Evolutionary conservation across 192 early-diverging fungal genomes (phyloP).

Genomic region (Geranomyces michiganensis): DNA sequence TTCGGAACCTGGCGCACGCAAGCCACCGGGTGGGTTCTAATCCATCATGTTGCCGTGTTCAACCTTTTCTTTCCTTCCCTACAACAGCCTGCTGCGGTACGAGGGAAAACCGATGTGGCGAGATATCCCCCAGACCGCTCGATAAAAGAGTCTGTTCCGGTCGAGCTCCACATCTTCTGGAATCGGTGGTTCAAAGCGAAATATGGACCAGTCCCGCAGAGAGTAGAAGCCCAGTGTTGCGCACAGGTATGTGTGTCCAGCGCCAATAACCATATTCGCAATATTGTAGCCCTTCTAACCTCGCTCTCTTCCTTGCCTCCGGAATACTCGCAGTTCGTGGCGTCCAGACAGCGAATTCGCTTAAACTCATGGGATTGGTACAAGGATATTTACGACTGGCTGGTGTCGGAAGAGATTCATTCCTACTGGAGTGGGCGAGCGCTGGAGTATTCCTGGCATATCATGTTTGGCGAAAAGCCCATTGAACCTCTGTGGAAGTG

Average conservation of each 20-base stretch:
- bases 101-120: constrained; percentile 5
- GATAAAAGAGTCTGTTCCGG: background rate
- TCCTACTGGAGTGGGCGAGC: constrained; percentile 7
- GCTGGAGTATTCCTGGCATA: constrained; percentile 18
- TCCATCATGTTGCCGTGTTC: background rate
- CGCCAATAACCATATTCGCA: background rate
- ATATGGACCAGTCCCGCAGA: constrained; percentile 6
- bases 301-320: background rate
- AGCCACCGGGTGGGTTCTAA: constrained; percentile 11
- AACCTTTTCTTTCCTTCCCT: background rate
- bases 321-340: constrained; percentile 1
- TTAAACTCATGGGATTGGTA: background rate
- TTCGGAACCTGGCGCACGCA: background rate
- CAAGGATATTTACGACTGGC: constrained; percentile 12
- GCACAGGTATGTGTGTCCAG: constrained; percentile 9
- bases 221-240: constrained; percentile 6
- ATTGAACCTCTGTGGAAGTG: constrained; percentile 2
- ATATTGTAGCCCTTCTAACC: background rate
- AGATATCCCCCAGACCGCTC: background rate
- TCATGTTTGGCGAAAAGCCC: constrained; percentile 1
- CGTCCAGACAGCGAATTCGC: background rate
- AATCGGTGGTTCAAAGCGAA: background rate
- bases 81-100: background rate
- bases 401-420: constrained; percentile 1
- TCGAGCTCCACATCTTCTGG: constrained; percentile 18